Evolutionary conservation across 352 stramenopile genomes (phyloP), one percentile per base, ranked within the genome.

Genomic region (Globisporangium ultimum): DNA sequence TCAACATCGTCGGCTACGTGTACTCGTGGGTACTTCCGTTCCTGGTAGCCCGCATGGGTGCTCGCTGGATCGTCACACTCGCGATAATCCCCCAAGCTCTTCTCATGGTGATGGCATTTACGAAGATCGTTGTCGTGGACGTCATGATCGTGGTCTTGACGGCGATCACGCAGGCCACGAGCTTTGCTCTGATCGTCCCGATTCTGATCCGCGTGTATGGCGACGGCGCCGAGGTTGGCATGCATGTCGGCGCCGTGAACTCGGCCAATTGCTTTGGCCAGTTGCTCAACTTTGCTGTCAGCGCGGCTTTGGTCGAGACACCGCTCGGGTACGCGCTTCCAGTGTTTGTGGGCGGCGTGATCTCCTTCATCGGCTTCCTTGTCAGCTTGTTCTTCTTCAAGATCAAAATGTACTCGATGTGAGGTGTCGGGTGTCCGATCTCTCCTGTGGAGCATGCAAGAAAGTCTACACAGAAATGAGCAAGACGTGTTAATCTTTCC

Each of bases 401-500:
- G 12, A 82, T 95, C 62, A 74, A 91, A 52, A 91, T 93, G 81
- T 63, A 84, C 66, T 89, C 80, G 24, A 84, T 95, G 76, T 95
- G 78, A 36, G 28, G 28, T 36, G 24, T 32, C 5, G 24, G 24
- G 24, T 32, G 24, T 5, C 24, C 24, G 5, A 32, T 32, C 24
- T 32, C 5, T 32, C 24, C 24, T 32, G 24, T 5, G 24, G n/a
- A n/a, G n/a, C n/a, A n/a, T n/a, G n/a, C n/a, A n/a, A n/a, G 5
- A 32, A 32, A 32, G 24, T 32, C 24, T 32, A 32, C 24, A 32
- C 5, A 6, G 24, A 32, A 32, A 32, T 32, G 24, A 32, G 24
- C 24, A 32, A 32, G 24, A 32, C 24, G 2, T 32, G 24, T 32
- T 32, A 5, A 32, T 32, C 24, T 5, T 5, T 32, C 24, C 24